phyloP scores from a whole-genome alignment of 108 stramenopile species.

The Conticribra weissflogii region DNA sequence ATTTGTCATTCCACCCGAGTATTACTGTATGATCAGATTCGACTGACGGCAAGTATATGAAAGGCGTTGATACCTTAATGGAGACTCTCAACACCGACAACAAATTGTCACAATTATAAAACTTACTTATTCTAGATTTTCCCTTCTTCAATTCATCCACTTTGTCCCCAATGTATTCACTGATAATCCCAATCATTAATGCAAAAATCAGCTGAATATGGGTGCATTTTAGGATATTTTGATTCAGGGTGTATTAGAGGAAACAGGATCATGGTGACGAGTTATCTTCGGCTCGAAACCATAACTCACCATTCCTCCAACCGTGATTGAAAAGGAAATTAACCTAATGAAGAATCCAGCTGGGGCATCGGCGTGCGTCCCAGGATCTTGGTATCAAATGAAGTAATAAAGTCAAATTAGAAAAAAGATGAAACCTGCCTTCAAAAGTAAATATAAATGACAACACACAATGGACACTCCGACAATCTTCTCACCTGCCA shows the following conservation, averaged over 20 bases:
- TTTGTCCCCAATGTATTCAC: conserved; percentile 43
- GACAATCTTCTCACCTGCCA: conserved; percentile 28
- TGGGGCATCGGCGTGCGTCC: conserved; percentile 43
- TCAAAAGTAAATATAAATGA: too few species aligned
- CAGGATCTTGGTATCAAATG: conserved; percentile 24
- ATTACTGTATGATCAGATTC: conserved; percentile 50
- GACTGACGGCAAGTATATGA: too few species aligned
- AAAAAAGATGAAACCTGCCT: too few species aligned
- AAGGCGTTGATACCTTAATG: not conserved
- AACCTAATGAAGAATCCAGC: conserved; percentile 24
- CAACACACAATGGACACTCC: too few species aligned
- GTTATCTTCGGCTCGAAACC: too few species aligned
- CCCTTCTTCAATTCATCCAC: conserved; percentile 61
- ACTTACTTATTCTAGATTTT: conserved; percentile 25
- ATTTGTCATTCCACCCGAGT: conserved; percentile 53
- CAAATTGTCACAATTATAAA: too few species aligned
- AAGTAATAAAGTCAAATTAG: not conserved
- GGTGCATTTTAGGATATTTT: too few species aligned
- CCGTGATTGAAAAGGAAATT: conserved; percentile 41
- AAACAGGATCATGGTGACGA: too few species aligned
- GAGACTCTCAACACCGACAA: not conserved
- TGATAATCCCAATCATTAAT: conserved; percentile 58
- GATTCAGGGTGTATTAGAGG: too few species aligned
- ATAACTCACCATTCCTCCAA: conserved; percentile 53
- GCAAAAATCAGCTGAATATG: conserved; percentile 46